A percentile compares a stretch with the other conserved stretches of the same genome.
phyloP scores from a whole-genome alignment of 169 alveolate genomes.

The Plasmodium yoelii region DNA sequence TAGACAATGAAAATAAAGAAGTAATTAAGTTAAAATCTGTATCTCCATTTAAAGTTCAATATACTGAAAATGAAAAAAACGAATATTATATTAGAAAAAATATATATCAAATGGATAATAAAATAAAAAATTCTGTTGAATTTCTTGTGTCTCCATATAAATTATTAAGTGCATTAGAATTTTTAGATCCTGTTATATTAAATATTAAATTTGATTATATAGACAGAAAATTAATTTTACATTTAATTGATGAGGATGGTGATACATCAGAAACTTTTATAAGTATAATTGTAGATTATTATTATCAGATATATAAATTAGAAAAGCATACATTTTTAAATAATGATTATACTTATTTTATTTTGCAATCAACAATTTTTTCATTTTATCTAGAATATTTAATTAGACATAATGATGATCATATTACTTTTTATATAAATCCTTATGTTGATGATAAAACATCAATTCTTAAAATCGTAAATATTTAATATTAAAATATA shows the following conservation, averaged over 20 bases:
- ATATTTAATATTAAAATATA: not conserved
- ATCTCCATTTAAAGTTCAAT: conserved; percentile 48
- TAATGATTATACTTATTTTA: conserved; percentile 40
- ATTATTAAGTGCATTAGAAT: conserved; percentile 59
- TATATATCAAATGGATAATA: conserved; percentile 35
- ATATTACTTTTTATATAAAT: conserved; percentile 41
- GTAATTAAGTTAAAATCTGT: conserved; percentile 35
- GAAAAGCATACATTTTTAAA: conserved; percentile 52
- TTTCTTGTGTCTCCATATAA: conserved; percentile 64
- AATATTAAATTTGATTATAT: conserved; percentile 71
- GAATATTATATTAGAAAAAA: conserved; percentile 58
- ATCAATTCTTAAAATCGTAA: conserved; percentile 61
- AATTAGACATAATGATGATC: conserved; percentile 27
- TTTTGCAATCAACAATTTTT: conserved; percentile 24
- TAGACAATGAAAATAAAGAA: conserved; percentile 14
- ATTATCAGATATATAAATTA: conserved; percentile 37
- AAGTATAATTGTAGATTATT: conserved; percentile 41
- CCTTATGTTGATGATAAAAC: conserved; percentile 41
- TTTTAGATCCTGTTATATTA: conserved; percentile 56
- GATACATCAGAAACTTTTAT: conserved; percentile 71
- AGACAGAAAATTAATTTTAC: conserved; percentile 31
- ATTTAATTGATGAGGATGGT: conserved; percentile 74
- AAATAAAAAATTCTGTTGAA: conserved; percentile 20
- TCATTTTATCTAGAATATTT: conserved; percentile 61
- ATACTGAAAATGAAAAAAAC: conserved; percentile 13